Conservation (phyloP, 495 filamentous ascomycete genomes). For the Lophiostoma macrostomum region DNA sequence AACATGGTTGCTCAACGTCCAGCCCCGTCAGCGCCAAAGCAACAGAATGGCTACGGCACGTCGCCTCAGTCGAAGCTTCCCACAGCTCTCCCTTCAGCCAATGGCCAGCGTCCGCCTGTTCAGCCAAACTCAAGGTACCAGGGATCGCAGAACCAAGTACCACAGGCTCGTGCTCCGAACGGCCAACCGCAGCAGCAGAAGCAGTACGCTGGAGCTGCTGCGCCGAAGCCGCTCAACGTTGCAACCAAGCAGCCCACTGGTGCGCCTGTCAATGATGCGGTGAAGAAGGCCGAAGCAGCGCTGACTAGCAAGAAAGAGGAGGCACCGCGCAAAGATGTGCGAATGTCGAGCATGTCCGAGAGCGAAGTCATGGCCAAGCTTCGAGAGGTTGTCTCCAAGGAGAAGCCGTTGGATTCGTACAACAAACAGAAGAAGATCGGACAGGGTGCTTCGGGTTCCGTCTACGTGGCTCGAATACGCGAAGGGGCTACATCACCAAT, state of each 20-base stretch:
- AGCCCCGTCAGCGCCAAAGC: slow-evolving; percentile 55
- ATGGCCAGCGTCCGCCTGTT: slow-evolving; percentile 25
- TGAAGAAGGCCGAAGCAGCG: slow-evolving; percentile 78
- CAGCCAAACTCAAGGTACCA: slow-evolving; percentile 30
- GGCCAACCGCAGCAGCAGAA: slow-evolving; percentile 23
- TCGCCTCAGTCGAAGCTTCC: slow-evolving; percentile 27
- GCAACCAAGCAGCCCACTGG: slow-evolving; percentile 67
- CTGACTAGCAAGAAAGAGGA: slow-evolving; percentile 67
- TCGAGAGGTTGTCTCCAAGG: slow-evolving; percentile 86
- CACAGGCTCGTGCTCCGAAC: slow-evolving; percentile 26
- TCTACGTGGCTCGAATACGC: slow-evolving; percentile 93
- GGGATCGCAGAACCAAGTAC: slow-evolving; percentile 14
- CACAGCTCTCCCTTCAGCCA: slow-evolving; percentile 38
- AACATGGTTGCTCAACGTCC: slow-evolving; percentile 54
- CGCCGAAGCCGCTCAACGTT: slow-evolving; percentile 88
- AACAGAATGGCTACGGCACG: slow-evolving; percentile 34
- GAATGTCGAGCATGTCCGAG: slow-evolving; percentile 97
- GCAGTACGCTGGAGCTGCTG: slow-evolving; percentile 34
- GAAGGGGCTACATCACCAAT: slow-evolving; percentile 64
- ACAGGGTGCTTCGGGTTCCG: slow-evolving; percentile 94
- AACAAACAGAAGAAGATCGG: slow-evolving; percentile 99
- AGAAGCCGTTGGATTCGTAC: slow-evolving; percentile 87
- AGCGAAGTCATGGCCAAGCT: slow-evolving; percentile 94
- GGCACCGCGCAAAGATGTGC: slow-evolving; percentile 79
- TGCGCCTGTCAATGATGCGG: slow-evolving; percentile 55